Conservation (phyloP, 352 stramenopile genomes). For the Globisporangium spinosum region DNA sequence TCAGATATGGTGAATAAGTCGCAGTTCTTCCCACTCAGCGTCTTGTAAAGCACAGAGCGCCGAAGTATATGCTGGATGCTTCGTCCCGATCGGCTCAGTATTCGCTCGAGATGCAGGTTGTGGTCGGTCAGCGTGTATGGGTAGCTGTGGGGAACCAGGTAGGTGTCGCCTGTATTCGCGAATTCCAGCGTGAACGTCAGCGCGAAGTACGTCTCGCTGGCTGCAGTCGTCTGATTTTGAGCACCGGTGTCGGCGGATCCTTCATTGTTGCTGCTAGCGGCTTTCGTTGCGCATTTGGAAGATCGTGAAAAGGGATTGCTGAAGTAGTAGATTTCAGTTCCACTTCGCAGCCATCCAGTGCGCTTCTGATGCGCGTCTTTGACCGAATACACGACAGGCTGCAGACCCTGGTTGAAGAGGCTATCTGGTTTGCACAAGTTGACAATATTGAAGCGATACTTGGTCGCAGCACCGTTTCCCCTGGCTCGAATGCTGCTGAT, state of each 20-base stretch:
- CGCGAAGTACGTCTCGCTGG: slow-evolving; percentile 65
- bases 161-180: slow-evolving; percentile 71
- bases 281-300: slow-evolving; percentile 1
- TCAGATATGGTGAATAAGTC: slow-evolving; percentile 79
- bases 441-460: slow-evolving; percentile 90
- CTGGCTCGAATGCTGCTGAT: slow-evolving; percentile 65
- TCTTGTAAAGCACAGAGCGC: slow-evolving; percentile 53
- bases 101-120: slow-evolving; percentile 44
- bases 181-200: slow-evolving; percentile 89
- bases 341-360: slow-evolving; percentile 72
- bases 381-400: slow-evolving; percentile 87
- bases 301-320: slow-evolving; percentile 52
- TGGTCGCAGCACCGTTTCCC: slow-evolving; percentile 6
- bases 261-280: slow-evolving; percentile 1
- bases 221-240: not conserved
- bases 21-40: slow-evolving; percentile 48
- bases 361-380: slow-evolving; percentile 45
- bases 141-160: slow-evolving; percentile 89
- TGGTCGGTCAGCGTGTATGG: slow-evolving; percentile 91
- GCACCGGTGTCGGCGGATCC: not conserved
- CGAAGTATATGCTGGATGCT: slow-evolving; percentile 31
- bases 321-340: slow-evolving; percentile 87
- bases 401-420: slow-evolving; percentile 90
- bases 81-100: slow-evolving; percentile 20
- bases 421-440: slow-evolving; percentile 93